Percentiles rank a stretch among this genome's conserved stretches.
Evolutionary conservation across 2,329 filamentous ascomycete genomes (phyloP).

Genomic region (Dendryphion nanum): DNA sequence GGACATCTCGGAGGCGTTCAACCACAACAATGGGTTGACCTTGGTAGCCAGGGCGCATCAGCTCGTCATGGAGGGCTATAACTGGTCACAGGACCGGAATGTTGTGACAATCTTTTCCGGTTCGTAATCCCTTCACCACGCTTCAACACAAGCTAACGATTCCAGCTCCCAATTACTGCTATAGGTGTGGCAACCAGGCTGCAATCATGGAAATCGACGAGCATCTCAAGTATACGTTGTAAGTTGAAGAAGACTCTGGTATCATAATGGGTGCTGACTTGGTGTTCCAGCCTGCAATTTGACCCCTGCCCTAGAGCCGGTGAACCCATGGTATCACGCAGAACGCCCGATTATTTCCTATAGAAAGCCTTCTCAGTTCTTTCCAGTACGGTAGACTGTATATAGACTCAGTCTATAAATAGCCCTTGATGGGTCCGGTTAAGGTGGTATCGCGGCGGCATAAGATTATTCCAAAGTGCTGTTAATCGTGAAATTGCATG

Average conservation of each 20-base stretch:
- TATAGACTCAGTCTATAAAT: constrained; percentile 17
- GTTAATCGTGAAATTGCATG: too few species aligned
- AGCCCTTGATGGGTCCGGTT: not conserved
- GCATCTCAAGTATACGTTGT: constrained; percentile 99
- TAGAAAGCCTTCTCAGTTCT: constrained; percentile 46
- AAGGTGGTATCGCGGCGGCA: too few species aligned
- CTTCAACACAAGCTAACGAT: not conserved
- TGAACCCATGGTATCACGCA: constrained; percentile 93
- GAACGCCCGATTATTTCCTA: constrained; percentile 99
- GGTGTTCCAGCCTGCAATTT: constrained; percentile 81
- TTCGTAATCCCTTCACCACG: constrained; percentile 6
- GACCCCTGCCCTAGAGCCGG: constrained; percentile 96
- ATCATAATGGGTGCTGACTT: constrained; percentile 21
- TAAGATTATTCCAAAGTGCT: too few species aligned
- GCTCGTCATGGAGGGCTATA: constrained; percentile 99
- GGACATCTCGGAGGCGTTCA: constrained; percentile 98
- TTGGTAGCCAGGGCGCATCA: constrained; percentile 96
- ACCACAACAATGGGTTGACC: constrained; percentile 97
- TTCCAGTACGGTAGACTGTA: constrained; percentile 13
- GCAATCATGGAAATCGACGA: constrained; percentile 99
- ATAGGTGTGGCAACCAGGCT: constrained; percentile 97
- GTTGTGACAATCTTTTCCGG: constrained; percentile 98
- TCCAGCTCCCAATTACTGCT: constrained; percentile 74
- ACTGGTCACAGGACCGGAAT: constrained; percentile 98
- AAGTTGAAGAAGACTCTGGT: constrained; percentile 46